Evolutionary conservation across 2,329 filamentous ascomycete species (phyloP), one percentile per base, ranked within the genome.

Genomic region (Trichothecium sympodiale): DNA sequence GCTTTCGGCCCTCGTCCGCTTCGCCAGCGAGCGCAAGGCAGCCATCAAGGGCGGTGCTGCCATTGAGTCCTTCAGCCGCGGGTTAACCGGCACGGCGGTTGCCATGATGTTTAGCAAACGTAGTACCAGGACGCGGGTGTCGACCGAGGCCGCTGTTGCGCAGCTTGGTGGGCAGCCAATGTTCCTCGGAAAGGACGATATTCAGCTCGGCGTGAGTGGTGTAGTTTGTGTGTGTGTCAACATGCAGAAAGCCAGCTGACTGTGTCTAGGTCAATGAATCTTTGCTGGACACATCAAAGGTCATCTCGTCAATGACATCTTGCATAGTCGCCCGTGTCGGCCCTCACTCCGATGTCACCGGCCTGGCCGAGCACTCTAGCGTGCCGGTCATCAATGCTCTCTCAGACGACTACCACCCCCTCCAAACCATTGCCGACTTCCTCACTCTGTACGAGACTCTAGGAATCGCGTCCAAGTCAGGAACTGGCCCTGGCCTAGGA

Each of bases 91-190:
- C 35, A 77, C 85, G 59, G 88, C 87, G 0, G 75, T 98, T 23
- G 89, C 91, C 46, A 82, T 98, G 78, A 85, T 93, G 70, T 98
- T 98, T 68, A 93, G 74, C 70, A 98, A 98, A 65, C 79, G 88
- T 46, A 93, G 83, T 50, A 98, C 91, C 10, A 77, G 91, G 41
- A 98, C 91, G 10, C 79, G 91, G 42, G 80, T 98, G 23, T 94
- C 87, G 2, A 95, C 88, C 2, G 91, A 98, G 65, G 82, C 82
- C 7, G 91, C 91, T 10, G 79, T 95, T 27, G 75, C 81, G n/a
- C 67, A 84, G 40, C 73, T 98, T 67, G 87, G 88, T 27, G 91
- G 89, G 0, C 83, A 94, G 50, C 80, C 91, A 16, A 95, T 98
- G 88, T 98, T 98, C 56, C 61, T 98, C 39, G 87, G 88, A 50